Conservation (phyloP, 1,284 basidiomycete genomes). For the Tylopilus sp. region DNA sequence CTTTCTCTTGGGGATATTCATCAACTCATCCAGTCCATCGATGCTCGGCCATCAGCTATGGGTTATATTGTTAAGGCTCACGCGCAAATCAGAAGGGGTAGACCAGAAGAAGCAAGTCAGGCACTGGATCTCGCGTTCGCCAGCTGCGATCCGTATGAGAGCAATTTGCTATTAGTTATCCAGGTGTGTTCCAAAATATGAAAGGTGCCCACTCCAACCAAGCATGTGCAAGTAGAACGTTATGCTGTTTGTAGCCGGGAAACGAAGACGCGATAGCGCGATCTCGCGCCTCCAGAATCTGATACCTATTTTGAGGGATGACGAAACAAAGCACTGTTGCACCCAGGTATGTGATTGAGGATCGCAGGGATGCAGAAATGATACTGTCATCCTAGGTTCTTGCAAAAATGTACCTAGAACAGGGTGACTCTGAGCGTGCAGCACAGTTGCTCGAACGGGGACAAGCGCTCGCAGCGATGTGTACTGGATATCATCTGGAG, state of each 20-base stretch:
- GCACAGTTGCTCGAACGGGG: not conserved
- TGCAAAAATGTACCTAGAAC: conserved; percentile 10
- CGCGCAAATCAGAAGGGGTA: conserved; percentile 1
- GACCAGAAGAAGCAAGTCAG: conserved; percentile 3
- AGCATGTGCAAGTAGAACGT: conserved; percentile 3
- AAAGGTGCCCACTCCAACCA: not conserved
- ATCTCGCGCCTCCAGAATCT: conserved; percentile 3
- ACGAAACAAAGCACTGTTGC: conserved; percentile 5
- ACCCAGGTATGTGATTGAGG: conserved; percentile 2
- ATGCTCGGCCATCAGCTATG: conserved; percentile 6
- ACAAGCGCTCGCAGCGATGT: not conserved
- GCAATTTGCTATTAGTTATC: conserved; percentile 9
- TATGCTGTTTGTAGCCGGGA: conserved; percentile 3
- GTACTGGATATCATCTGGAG: conserved; percentile 1
- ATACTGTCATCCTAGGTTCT: conserved; percentile 7
- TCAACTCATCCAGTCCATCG: conserved; percentile 6
- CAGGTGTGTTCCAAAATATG: conserved; percentile 4
- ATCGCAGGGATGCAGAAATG: too few relatives aligned
- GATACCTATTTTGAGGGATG: not conserved
- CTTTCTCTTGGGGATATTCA: not conserved
- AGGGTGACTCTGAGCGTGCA: conserved; percentile 6
- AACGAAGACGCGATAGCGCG: conserved; percentile 6
- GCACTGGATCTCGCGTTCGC: conserved; percentile 8
- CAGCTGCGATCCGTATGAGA: conserved; percentile 4
- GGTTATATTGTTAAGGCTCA: conserved; percentile 14